These are phyloP conservation scores for Podila verticillata DNA, from an alignment of 192 early-diverging fungal genomes.

Conservation along the genomic window DNA sequence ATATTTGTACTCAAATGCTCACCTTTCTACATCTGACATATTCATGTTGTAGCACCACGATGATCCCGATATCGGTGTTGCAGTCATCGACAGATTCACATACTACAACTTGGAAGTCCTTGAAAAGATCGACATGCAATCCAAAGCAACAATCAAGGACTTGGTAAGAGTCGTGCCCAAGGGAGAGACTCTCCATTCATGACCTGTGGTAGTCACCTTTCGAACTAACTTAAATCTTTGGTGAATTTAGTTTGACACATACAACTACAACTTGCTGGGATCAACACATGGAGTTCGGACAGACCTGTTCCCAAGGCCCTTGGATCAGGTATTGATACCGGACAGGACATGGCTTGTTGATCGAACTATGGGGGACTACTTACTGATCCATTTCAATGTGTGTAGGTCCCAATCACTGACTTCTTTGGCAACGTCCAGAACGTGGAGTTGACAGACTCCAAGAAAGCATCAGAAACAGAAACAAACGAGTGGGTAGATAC, in stretches of 20 bases:
- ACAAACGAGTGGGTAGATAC: background rate
- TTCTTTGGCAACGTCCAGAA: slow-evolving; percentile 97
- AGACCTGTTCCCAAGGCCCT: slow-evolving; percentile 82
- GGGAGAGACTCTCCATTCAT: background rate
- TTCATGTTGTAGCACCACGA: slow-evolving; percentile 70
- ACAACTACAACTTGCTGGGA: slow-evolving; percentile 75
- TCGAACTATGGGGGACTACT: background rate
- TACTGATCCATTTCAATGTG: background rate
- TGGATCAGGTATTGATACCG: slow-evolving; percentile 75
- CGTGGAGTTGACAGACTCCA: slow-evolving; percentile 78
- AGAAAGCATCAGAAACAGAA: background rate
- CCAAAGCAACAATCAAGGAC: slow-evolving; percentile 76
- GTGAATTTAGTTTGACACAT: slow-evolving; percentile 76
- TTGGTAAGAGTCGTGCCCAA: slow-evolving; percentile 64
- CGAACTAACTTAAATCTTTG: background rate
- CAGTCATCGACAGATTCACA: slow-evolving; percentile 98
- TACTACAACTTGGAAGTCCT: slow-evolving; percentile 95
- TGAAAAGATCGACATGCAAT: slow-evolving; percentile 84
- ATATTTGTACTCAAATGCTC: background rate
- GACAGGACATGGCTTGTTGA: background rate
- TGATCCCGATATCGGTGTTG: slow-evolving; percentile 94
- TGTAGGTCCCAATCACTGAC: slow-evolving; percentile 83
- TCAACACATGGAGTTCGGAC: slow-evolving; percentile 88
- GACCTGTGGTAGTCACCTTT: background rate
- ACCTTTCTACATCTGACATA: background rate